Conservation (phyloP, 306 rosid species). For the Vigna nakashimae region DNA sequence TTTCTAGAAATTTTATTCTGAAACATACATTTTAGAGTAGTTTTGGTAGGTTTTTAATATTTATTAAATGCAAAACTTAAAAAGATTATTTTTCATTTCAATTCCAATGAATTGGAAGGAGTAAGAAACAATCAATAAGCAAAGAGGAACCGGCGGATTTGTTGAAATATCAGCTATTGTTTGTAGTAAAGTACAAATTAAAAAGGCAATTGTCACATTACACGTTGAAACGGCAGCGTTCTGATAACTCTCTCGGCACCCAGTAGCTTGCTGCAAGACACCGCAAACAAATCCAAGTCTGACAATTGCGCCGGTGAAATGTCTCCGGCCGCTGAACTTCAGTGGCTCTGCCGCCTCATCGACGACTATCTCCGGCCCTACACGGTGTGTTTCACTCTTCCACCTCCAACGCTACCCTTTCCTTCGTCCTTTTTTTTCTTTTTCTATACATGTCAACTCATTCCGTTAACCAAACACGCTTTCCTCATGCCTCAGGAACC, state of each 20-base stretch:
- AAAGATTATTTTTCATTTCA: too few species aligned
- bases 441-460: neutral
- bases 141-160: too few species aligned
- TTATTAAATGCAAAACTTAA: too few species aligned
- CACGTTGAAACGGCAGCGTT: slow-evolving; percentile 21
- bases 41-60: too few species aligned
- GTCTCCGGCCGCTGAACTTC: slow-evolving; percentile 48
- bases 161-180: too few species aligned
- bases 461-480: neutral
- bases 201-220: neutral
- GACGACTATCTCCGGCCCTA: slow-evolving; percentile 58
- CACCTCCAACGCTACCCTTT: slow-evolving; percentile 13
- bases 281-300: neutral
- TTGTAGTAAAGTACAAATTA: neutral
- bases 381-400: slow-evolving; percentile 54
- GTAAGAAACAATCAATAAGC: too few species aligned
- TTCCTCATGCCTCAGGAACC: slow-evolving; percentile 49
- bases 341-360: slow-evolving; percentile 68
- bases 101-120: too few species aligned
- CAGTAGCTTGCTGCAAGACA: neutral
- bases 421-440: neutral
- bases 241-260: neutral
- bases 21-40: too few species aligned
- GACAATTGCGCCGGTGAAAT: slow-evolving; percentile 1
- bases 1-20: too few species aligned